Base-by-base conservation (phyloP, 2,329 filamentous ascomycete genomes). In the Botrytis fabae region DNA sequence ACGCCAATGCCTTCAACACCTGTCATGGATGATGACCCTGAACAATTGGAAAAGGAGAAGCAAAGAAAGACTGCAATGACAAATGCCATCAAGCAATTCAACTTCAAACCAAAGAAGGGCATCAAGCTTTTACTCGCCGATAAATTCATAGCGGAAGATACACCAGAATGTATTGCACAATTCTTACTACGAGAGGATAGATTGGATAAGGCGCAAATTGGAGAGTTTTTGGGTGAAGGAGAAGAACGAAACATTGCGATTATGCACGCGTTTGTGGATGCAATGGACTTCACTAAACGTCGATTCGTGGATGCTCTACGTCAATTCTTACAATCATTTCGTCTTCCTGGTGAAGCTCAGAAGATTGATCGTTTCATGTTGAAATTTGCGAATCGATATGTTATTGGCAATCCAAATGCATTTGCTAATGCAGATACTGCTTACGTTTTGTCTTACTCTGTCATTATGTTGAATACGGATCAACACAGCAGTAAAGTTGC, bases 321-420 rank as follows among this genome's bases (percentile, higher is more conserved):
- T 54, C 91, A 94, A 73, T 99, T 99, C 79, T 85, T 99, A 20
- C 96, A 99, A 81, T 93, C 94, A 42, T 99, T 99, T 85, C 92
- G 96, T 75, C 85, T 99, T 22, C 96, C 96, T 0, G 96, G 96
- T 74, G 96, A 99, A 83, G 95, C 95, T 0, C 96, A 99, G 81
- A 99, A 99, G 85, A 99, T 99, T 77, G 96, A 99, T 89, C 93
- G 96, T 65, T 97, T 98, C 83, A 98, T 99, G 96, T 85, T 99
- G 77, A 99, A 99, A 82, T 99, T 98, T 83, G 96, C 96, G 16
- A 95, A 98, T 82, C 91, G 95, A 74, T 99, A 99, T 81, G 93
- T 97, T 69, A 92, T 91, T 74, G 95, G 95, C 44, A 99, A 99
- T 78, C 96, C 96, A 0, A 97, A 97, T 80, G 95, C 96, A 1